A percentile compares a stretch with the other conserved stretches of the same genome.
Evolutionary conservation across 306 rosid genomes (phyloP).

Genomic region (Quercus gilva): DNA sequence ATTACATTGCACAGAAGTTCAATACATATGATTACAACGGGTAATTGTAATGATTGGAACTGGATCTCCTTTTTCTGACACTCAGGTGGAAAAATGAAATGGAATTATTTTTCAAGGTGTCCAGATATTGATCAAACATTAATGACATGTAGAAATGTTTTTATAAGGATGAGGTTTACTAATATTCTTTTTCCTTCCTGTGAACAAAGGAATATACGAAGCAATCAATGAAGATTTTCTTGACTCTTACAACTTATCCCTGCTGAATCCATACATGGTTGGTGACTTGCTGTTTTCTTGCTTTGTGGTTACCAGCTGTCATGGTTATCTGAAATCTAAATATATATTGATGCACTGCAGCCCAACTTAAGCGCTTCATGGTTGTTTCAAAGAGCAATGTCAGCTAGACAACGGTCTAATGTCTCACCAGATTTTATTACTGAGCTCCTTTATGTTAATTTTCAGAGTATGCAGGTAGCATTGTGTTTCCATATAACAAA

Average conservation of each 20-base stretch:
- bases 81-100: background rate
- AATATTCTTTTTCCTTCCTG: constrained; percentile 14
- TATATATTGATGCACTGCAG: constrained; percentile 41
- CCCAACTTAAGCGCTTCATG: constrained; percentile 94
- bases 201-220: constrained; percentile 76
- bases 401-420: constrained; percentile 65
- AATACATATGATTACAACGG: background rate
- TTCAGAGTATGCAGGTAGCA: constrained; percentile 74
- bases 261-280: constrained; percentile 94
- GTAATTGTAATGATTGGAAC: background rate
- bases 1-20: background rate
- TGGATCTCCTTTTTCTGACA: background rate
- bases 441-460: constrained; percentile 81
- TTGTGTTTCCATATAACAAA: constrained; percentile 1
- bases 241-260: constrained; percentile 70
- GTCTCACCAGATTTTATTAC: constrained; percentile 78
- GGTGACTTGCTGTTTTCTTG: constrained; percentile 25
- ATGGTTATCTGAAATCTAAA: constrained; percentile 23
- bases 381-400: constrained; percentile 99
- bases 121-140: too few relatives aligned
- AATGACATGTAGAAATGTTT: background rate
- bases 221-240: constrained; percentile 72
- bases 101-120: background rate
- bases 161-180: constrained; percentile 8
- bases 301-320: constrained; percentile 4